These are phyloP conservation scores for Lactuca sativa DNA, from an alignment of 129 eudicot species.

Conservation along the genomic window DNA sequence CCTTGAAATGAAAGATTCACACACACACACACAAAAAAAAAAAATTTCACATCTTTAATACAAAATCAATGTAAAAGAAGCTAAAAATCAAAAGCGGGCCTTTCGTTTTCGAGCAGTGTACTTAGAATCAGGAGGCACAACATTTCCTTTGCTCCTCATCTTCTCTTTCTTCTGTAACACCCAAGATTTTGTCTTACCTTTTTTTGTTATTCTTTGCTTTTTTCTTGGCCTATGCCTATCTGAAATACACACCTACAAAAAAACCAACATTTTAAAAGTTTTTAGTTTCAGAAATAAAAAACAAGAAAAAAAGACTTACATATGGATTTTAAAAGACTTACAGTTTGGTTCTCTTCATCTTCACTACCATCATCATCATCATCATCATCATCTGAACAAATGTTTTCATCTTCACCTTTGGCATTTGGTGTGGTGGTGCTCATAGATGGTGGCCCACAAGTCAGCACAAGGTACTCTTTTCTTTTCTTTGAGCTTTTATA, in stretches of 20 bases:
- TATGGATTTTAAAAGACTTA: slow-evolving; percentile 18
- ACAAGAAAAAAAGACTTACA: background rate
- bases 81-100: slow-evolving; percentile 55
- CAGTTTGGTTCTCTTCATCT: slow-evolving; percentile 76
- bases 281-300: background rate
- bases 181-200: slow-evolving; percentile 82
- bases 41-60: background rate
- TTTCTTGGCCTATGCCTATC: slow-evolving; percentile 90
- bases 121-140: slow-evolving; percentile 75
- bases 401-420: slow-evolving; percentile 69
- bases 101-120: slow-evolving; percentile 93
- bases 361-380: slow-evolving; percentile 65
- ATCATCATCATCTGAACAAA: slow-evolving; percentile 73
- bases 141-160: slow-evolving; percentile 76
- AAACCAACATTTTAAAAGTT: background rate
- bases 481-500: slow-evolving; percentile 76
- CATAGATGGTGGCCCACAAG: slow-evolving; percentile 82
- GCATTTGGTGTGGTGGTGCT: slow-evolving; percentile 59
- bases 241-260: slow-evolving; percentile 64
- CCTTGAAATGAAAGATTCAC: too few relatives aligned
- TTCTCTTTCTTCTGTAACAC: slow-evolving; percentile 74
- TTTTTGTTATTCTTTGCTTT: slow-evolving; percentile 62
- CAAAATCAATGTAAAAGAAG: background rate
- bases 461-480: slow-evolving; percentile 92
- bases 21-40: too few relatives aligned